phyloP scores from a whole-genome alignment of 371 early-diverging fungal species.

The Blakeslea trispora region DNA sequence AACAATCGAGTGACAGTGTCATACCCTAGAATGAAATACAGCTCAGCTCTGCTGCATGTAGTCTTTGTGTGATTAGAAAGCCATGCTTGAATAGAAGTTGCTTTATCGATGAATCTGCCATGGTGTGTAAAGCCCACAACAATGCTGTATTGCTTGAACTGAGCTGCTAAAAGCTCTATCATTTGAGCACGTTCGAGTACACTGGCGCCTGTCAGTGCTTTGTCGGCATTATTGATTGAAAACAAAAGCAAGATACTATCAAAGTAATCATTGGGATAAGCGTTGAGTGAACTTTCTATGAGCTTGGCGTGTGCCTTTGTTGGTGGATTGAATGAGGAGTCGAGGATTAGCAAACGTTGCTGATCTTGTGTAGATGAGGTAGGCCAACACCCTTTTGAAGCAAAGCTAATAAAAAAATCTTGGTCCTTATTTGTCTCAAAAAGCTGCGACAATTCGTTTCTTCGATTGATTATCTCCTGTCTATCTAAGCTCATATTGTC shows the following conservation, averaged over 20 bases:
- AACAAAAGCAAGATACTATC: slow-evolving; percentile 52
- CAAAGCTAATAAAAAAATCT: slow-evolving; percentile 20
- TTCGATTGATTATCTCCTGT: background rate
- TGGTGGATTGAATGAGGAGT: slow-evolving; percentile 73
- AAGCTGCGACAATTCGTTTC: background rate
- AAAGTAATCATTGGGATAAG: slow-evolving; percentile 32
- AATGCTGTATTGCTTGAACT: slow-evolving; percentile 20
- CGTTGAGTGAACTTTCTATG: slow-evolving; percentile 25
- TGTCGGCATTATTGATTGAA: slow-evolving; percentile 64
- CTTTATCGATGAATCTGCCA: slow-evolving; percentile 65
- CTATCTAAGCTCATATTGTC: background rate
- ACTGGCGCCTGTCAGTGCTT: slow-evolving; percentile 52
- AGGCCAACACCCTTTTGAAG: slow-evolving; percentile 6
- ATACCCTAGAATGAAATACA: slow-evolving; percentile 65
- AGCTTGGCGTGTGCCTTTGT: slow-evolving; percentile 61
- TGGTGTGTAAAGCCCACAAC: slow-evolving; percentile 57
- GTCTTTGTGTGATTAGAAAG: slow-evolving; percentile 5
- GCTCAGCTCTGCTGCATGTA: slow-evolving; percentile 23
- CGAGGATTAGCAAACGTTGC: slow-evolving; percentile 46
- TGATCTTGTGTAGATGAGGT: background rate
- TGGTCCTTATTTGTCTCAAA: background rate
- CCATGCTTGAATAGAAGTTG: slow-evolving; percentile 30
- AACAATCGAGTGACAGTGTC: slow-evolving; percentile 64
- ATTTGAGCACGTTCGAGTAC: slow-evolving; percentile 51
- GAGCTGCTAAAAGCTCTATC: slow-evolving; percentile 53